Conservation (phyloP, 805 yeast genomes). For the Babjeviella inositovora region DNA sequence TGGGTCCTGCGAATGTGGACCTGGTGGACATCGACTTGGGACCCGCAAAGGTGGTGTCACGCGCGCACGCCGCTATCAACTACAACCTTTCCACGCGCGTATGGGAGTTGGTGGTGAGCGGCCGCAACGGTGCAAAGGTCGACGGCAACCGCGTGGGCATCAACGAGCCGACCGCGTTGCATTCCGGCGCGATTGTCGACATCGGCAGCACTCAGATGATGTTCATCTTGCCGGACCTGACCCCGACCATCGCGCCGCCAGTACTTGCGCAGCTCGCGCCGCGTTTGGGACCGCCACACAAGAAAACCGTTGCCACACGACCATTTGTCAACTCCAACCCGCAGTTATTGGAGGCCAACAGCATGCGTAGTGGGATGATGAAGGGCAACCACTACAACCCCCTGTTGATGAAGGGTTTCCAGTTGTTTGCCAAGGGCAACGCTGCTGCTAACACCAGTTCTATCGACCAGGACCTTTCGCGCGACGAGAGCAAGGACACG, state of each 20-base stretch:
- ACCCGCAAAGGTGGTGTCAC: constrained; percentile 92
- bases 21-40: constrained; percentile 77
- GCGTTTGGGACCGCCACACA: constrained; percentile 1
- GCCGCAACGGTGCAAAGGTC: constrained; percentile 88
- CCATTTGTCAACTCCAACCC: constrained; percentile 9
- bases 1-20: constrained; percentile 7
- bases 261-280: constrained; percentile 21
- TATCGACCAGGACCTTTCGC: constrained; percentile 49
- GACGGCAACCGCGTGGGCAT: constrained; percentile 29
- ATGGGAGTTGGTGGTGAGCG: constrained; percentile 77
- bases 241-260: constrained; percentile 45
- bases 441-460: constrained; percentile 1
- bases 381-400: constrained; percentile 2
- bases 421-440: constrained; percentile 28
- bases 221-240: constrained; percentile 89
- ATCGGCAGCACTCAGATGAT: constrained; percentile 98
- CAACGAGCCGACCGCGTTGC: constrained; percentile 36
- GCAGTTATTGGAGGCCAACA: constrained; percentile 2
- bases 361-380: constrained; percentile 2
- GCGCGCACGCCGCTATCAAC: constrained; percentile 75
- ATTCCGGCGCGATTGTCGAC: constrained; percentile 83
- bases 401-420: constrained; percentile 24
- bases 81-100: constrained; percentile 59
- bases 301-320: background rate
- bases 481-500: constrained; percentile 80